Conservation (phyloP, 2,329 filamentous ascomycete genomes). For the Drechslerella stenobrocha region DNA sequence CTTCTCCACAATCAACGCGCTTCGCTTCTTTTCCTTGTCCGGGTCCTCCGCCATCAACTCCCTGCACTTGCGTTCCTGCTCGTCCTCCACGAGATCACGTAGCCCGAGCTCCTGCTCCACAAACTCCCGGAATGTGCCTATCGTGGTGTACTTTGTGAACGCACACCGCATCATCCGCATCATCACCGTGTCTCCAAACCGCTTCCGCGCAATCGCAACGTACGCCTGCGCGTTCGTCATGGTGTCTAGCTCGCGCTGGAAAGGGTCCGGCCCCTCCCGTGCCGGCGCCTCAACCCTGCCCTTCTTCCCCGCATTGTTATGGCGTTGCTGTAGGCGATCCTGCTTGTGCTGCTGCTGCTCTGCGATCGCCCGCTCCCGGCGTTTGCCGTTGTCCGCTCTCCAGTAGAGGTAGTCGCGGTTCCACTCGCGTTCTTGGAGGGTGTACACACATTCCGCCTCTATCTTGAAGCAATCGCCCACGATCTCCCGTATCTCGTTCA, state of each 20-base stretch:
- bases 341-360: constrained; percentile 21
- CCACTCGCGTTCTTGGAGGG: constrained; percentile 33
- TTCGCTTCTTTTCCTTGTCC: constrained; percentile 50
- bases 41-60: constrained; percentile 52
- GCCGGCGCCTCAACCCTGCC: constrained; percentile 23
- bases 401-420: constrained; percentile 21
- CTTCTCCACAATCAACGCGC: constrained; percentile 43
- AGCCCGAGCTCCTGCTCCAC: constrained; percentile 57
- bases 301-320: constrained; percentile 32
- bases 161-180: constrained; percentile 50
- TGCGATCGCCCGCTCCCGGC: constrained; percentile 21
- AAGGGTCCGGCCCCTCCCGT: constrained; percentile 46
- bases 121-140: constrained; percentile 34
- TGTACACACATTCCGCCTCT: constrained; percentile 43
- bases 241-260: constrained; percentile 50
- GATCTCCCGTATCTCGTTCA: constrained; percentile 15
- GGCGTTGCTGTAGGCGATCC: constrained; percentile 26
- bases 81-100: constrained; percentile 55
- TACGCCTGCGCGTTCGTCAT: constrained; percentile 51
- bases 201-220: constrained; percentile 49
- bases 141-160: constrained; percentile 27
- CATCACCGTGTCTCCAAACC: constrained; percentile 52
- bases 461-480: constrained; percentile 29
- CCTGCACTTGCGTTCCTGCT: constrained; percentile 50
- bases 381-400: constrained; percentile 30